Base-by-base conservation (phyloP, 331 rosid species). In the Pyracantha coccinea region DNA sequence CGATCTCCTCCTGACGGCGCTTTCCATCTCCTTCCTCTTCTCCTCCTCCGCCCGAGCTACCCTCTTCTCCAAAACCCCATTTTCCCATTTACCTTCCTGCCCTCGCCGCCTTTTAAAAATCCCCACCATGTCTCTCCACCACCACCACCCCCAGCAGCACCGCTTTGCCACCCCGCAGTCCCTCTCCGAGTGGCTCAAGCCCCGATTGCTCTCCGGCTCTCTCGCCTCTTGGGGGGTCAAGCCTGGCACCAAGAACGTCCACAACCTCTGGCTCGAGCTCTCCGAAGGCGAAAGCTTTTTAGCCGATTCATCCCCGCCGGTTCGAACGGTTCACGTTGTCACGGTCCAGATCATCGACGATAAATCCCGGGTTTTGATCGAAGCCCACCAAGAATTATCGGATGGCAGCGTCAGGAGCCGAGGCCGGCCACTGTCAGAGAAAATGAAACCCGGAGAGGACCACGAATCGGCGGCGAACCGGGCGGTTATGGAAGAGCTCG, bases 251-350 rank as follows among this genome's bases (percentile, higher is more conserved):
- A 94, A 94, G 53, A 94, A 94, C 89, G 88, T 92, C 29, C 97
- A 94, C 81, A 94, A 94, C 71, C 99, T 94, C 81, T 94, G 99
- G 97, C 91, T 94, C 73, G 99, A 94, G 74, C 84, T 94, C 66
- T 54, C 97, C 1, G 87, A 92, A 31, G 97, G 99, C 1, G 99
- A 94, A 68, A 92, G 93, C 76, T 87, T 91, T 28, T 84, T 94
- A n/a, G 89, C 81, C 35, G 96, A 94, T 7, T 85, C 97, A 1
- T 71, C 72, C 19, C 99, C 99, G 41, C 99, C 99, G 55, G 67
- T 94, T 60, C 97, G 99, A 1, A 94, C 97, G 6, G 91, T 94
- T 5, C 90, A 92, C 38, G 99, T 94, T 41, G 87, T 90, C 45
- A 75, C 86, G 2, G 87, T 94, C 13, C 80, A 88, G 31, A 74